Evolutionary conservation across 176 grass and related monocot genomes (phyloP).

Genomic region (Hyparrhenia diplandra): DNA sequence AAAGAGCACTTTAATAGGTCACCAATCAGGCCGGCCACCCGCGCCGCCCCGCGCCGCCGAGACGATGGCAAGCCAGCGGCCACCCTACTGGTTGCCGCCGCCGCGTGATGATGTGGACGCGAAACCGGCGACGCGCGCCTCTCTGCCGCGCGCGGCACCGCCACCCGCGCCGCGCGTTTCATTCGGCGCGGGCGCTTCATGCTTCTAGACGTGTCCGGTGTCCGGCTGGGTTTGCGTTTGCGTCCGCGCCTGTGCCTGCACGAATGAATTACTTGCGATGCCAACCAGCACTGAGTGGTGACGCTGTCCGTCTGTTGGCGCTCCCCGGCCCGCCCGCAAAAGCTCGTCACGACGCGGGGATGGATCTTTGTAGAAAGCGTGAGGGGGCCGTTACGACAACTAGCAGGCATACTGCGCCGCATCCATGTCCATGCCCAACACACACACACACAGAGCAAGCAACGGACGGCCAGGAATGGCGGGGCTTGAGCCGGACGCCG

Average conservation of each 20-base stretch:
- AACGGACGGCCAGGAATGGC: slow-evolving; percentile 1
- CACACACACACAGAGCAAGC: no score
- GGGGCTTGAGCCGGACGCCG: slow-evolving; percentile 5
- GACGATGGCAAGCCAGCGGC: no score
- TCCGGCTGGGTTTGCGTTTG: background rate
- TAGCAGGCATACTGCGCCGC: background rate
- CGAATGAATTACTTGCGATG: background rate
- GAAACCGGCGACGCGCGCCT: background rate
- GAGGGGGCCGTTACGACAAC: slow-evolving; percentile 24
- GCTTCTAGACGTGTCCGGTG: background rate
- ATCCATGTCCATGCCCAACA: background rate
- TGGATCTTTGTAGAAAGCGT: background rate
- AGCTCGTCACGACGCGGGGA: background rate
- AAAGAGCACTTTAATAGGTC: slow-evolving; percentile 10
- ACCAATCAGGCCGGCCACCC: no score
- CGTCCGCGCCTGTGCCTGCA: background rate
- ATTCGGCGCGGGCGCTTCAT: background rate
- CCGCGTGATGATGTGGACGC: background rate
- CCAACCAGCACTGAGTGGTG: background rate
- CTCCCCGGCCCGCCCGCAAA: background rate
- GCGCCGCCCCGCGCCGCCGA: background rate
- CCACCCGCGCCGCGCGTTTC: no score
- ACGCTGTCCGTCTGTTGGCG: background rate
- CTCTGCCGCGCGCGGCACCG: background rate
- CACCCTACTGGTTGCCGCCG: background rate